phyloP scores from a whole-genome alignment of 108 stramenopile species.

The Hondaea fermentalgiana region DNA sequence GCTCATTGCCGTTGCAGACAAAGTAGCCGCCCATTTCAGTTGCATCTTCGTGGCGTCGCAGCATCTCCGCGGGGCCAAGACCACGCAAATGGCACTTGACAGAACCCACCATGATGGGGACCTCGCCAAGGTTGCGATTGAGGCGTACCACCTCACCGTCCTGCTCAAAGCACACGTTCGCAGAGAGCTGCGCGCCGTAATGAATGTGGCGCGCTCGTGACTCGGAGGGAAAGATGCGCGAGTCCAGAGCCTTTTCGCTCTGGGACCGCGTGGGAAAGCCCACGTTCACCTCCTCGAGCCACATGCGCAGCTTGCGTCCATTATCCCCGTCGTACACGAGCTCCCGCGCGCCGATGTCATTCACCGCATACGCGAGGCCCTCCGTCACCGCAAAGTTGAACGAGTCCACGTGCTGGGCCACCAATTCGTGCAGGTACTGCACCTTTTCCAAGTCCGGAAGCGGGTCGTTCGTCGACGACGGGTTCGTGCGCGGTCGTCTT shows the following conservation, averaged over 20 bases:
- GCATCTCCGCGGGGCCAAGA: background rate
- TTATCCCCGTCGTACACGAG: background rate
- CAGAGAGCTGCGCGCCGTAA: conserved; percentile 24
- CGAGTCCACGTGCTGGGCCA: conserved; percentile 45
- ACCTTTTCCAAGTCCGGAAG: background rate
- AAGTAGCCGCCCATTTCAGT: conserved; percentile 94
- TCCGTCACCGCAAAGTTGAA: conserved; percentile 28
- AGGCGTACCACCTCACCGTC: background rate
- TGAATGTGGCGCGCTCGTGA: conserved; percentile 17
- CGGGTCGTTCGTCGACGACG: background rate
- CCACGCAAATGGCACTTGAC: conserved; percentile 45
- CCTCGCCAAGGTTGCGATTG: conserved; percentile 54
- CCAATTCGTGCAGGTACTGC: conserved; percentile 18
- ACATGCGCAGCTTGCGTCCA: conserved; percentile 24
- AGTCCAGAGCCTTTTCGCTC: conserved; percentile 13
- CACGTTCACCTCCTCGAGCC: conserved; percentile 33
- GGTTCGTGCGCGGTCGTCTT: background rate
- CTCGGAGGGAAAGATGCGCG: conserved; percentile 21
- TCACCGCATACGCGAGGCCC: background rate
- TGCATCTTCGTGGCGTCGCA: conserved; percentile 44
- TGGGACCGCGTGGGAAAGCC: conserved; percentile 23
- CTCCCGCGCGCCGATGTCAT: background rate
- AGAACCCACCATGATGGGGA: conserved; percentile 87
- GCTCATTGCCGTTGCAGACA: conserved; percentile 88
- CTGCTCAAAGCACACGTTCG: background rate